phyloP scores from a whole-genome alignment of 768 basidiomycete genomes.

The Russula compacta region DNA sequence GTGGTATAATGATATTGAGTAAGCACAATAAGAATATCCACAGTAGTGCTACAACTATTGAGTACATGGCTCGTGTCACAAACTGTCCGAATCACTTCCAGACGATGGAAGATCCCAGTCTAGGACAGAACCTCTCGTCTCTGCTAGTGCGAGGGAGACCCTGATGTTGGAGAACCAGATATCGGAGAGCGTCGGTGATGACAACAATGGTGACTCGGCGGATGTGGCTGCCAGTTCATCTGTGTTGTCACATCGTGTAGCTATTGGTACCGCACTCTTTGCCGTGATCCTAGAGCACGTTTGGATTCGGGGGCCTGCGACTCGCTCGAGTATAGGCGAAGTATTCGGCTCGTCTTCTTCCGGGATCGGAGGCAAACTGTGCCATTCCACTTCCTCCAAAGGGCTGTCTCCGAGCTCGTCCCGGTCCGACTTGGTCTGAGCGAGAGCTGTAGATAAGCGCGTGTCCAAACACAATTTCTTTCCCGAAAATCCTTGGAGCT shows the following conservation, averaged over 20 bases:
- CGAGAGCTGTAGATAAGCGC: background rate
- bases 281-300: background rate
- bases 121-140: background rate
- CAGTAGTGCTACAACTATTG: background rate
- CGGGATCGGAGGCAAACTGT: background rate
- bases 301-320: conserved; percentile 1
- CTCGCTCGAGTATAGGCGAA: background rate
- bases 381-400: background rate
- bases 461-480: background rate
- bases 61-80: background rate
- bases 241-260: background rate
- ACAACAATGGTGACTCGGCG: conserved; percentile 2
- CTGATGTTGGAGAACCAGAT: conserved; percentile 13
- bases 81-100: conserved; percentile 5
- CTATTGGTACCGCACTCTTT: background rate
- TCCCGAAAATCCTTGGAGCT: background rate
- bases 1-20: conserved; percentile 15
- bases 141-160: conserved; percentile 4
- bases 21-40: conserved; percentile 10
- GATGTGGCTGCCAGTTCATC: background rate
- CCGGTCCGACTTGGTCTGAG: background rate
- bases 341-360: conserved; percentile 9
- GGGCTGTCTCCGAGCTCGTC: background rate
- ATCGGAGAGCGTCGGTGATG: conserved; percentile 16
- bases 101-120: conserved; percentile 16